These are phyloP conservation scores for Lophiotrema nucula DNA, from an alignment of 495 filamentous ascomycete genomes.

Conservation along the genomic window DNA sequence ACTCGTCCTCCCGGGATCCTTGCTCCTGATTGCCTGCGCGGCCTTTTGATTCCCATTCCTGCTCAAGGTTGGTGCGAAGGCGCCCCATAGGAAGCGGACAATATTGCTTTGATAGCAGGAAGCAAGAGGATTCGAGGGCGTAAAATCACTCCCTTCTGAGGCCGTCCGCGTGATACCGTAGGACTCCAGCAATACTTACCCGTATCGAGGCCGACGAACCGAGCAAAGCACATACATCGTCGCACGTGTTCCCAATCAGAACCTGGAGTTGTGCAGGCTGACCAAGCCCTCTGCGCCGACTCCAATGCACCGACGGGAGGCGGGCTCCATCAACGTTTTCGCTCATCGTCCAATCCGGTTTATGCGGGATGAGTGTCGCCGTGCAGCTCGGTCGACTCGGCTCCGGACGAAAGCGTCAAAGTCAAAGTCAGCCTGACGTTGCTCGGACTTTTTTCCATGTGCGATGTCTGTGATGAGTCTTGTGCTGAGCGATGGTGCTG, in stretches of 20 bases:
- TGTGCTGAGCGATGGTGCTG: too few species aligned
- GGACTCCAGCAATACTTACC: neutral
- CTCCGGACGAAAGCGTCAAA: neutral
- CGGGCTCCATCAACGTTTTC: neutral
- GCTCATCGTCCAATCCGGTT: neutral
- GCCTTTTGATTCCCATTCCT: too few species aligned
- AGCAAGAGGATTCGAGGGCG: too few species aligned
- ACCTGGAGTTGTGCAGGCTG: slow-evolving; percentile 2
- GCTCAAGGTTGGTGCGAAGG: too few species aligned
- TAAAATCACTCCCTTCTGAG: too few species aligned
- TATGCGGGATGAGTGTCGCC: neutral
- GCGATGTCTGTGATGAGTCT: too few species aligned
- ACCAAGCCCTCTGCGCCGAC: neutral
- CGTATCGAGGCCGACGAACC: slow-evolving; percentile 1
- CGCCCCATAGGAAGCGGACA: too few species aligned
- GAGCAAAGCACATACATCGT: slow-evolving; percentile 13
- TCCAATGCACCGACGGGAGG: neutral
- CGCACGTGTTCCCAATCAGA: slow-evolving; percentile 27
- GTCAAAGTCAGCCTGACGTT: neutral
- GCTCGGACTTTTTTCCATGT: too few species aligned
- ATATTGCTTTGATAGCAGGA: too few species aligned
- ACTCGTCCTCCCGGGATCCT: too few species aligned
- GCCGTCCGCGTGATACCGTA: neutral
- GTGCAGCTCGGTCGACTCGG: neutral
- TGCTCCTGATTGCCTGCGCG: too few species aligned